A percentile compares a stretch with the other conserved stretches of the same genome.
Conservation (phyloP, 805 yeast species). For the Spathaspora hagerdaliae region DNA sequence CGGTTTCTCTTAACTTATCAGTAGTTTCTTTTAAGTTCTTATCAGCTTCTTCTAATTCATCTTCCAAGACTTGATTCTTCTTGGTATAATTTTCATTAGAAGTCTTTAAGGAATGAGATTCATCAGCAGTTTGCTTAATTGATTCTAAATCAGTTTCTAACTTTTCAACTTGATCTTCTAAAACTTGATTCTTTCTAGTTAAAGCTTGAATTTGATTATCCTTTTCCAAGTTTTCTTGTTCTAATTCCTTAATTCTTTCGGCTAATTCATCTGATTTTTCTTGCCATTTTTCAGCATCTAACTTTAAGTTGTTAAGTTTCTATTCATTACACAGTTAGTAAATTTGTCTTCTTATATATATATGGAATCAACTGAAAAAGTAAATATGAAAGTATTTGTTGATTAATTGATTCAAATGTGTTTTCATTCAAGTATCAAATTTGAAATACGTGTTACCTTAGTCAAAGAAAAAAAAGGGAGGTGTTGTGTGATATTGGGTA, state of each 20-base stretch:
- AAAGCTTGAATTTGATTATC: constrained; percentile 93
- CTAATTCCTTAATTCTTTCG: constrained; percentile 79
- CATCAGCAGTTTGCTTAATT: constrained; percentile 84
- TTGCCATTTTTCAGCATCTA: constrained; percentile 97
- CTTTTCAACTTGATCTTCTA: constrained; percentile 80
- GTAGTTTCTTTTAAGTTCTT: constrained; percentile 89
- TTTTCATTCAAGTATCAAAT: no score
- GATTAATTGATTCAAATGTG: no score
- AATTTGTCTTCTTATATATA: no score
- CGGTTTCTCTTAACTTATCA: constrained; percentile 90
- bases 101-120: constrained; percentile 81
- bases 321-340: constrained; percentile 15
- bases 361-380: no score
- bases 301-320: constrained; percentile 86
- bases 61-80: constrained; percentile 85
- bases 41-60: constrained; percentile 87
- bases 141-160: constrained; percentile 70
- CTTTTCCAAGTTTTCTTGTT: constrained; percentile 86
- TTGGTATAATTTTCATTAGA: constrained; percentile 87
- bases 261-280: constrained; percentile 89
- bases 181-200: constrained; percentile 83
- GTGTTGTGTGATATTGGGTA: no score
- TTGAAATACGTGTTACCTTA: no score
- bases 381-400: no score
- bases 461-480: no score